Evolutionary conservation across 2,329 filamentous ascomycete species (phyloP).

Genomic region (Colletotrichum brevisporum): DNA sequence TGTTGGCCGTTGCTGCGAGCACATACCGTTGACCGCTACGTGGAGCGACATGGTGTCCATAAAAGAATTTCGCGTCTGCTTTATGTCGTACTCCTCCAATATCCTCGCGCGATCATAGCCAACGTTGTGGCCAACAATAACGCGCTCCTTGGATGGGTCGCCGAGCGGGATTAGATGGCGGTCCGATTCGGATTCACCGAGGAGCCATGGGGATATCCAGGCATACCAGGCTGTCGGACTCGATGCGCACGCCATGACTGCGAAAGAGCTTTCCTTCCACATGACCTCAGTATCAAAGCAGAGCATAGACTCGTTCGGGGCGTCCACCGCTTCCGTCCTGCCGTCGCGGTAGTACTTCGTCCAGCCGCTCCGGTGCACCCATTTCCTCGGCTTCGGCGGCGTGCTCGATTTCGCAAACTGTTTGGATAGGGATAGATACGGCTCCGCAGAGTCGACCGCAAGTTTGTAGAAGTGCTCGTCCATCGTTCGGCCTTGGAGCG

Average conservation of each 20-base stretch:
- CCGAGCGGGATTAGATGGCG: conserved; percentile 90
- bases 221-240: conserved; percentile 95
- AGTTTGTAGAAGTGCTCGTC: conserved; percentile 96
- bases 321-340: conserved; percentile 76
- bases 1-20: conserved; percentile 92
- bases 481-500: conserved; percentile 82
- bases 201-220: conserved; percentile 95
- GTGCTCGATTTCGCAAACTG: conserved; percentile 76
- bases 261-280: conserved; percentile 93
- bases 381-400: conserved; percentile 75
- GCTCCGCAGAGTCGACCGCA: conserved; percentile 88
- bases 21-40: conserved; percentile 99
- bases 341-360: conserved; percentile 90
- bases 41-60: conserved; percentile 98
- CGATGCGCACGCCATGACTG: conserved; percentile 96
- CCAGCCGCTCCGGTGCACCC: conserved; percentile 88
- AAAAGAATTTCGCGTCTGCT: conserved; percentile 88
- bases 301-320: conserved; percentile 84
- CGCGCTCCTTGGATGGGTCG: conserved; percentile 77
- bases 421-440: conserved; percentile 83
- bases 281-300: conserved; percentile 98
- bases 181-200: conserved; percentile 83
- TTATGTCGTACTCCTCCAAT: conserved; percentile 87
- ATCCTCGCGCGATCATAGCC: conserved; percentile 94
- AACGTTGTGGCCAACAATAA: conserved; percentile 95